phyloP scores from a whole-genome alignment of 192 early-diverging fungal species.

The Allomyces macrogynus region DNA sequence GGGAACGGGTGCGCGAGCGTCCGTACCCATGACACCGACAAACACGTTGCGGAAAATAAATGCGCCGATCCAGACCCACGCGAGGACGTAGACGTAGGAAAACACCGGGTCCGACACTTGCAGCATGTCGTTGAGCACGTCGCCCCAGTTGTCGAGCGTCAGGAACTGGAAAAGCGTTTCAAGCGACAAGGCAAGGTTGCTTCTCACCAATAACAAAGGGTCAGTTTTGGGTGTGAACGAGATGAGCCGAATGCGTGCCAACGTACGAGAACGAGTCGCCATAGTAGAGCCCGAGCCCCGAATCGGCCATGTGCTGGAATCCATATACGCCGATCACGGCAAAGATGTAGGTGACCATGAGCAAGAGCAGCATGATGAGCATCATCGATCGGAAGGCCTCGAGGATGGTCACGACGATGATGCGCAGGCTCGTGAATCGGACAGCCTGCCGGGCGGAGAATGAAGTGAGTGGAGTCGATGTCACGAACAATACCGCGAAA shows the following conservation, averaged over 20 bases:
- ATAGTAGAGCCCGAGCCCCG: conserved; percentile 9
- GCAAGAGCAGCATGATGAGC: not conserved
- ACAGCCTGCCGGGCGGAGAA: conserved; percentile 4
- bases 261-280: conserved; percentile 13
- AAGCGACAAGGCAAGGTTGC: conserved; percentile 12
- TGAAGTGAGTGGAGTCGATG: not conserved
- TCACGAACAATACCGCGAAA: not conserved
- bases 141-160: conserved; percentile 9
- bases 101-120: conserved; percentile 10
- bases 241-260: not conserved
- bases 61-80: conserved; percentile 23
- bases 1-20: no score
- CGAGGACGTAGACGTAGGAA: conserved; percentile 14
- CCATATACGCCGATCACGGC: conserved; percentile 18
- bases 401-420: conserved; percentile 21
- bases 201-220: not conserved
- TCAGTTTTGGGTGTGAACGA: not conserved
- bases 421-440: conserved; percentile 12
- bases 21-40: conserved; percentile 21
- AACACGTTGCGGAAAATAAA: conserved; percentile 28
- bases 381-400: conserved; percentile 13
- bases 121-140: conserved; percentile 7
- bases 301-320: conserved; percentile 10
- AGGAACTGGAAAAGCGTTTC: conserved; percentile 20
- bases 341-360: conserved; percentile 17